Conservation (phyloP, 805 yeast genomes). For the Citeromyces nyonsensis region DNA sequence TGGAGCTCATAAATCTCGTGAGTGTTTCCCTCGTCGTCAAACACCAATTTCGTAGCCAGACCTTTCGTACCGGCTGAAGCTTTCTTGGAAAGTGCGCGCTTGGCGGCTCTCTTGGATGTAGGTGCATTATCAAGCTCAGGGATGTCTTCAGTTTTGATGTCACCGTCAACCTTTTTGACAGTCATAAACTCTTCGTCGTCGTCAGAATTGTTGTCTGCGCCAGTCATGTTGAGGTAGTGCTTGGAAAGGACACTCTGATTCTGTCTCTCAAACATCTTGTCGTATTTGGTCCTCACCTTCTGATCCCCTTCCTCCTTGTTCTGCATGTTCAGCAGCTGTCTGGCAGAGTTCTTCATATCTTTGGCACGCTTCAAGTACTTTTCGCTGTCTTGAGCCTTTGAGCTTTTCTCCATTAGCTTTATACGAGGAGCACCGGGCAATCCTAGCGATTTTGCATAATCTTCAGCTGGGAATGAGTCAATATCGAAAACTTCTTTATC, state of each 20-base stretch:
- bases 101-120: conserved; percentile 71
- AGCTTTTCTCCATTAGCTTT: conserved; percentile 37
- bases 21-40: conserved; percentile 90
- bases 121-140: conserved; percentile 44
- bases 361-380: conserved; percentile 29
- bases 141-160: conserved; percentile 42
- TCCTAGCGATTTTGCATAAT: conserved; percentile 77
- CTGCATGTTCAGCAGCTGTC: conserved; percentile 49
- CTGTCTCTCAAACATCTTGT: conserved; percentile 88
- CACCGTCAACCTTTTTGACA: conserved; percentile 69
- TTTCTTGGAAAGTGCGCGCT: conserved; percentile 80
- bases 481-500: conserved; percentile 79
- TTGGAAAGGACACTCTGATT: conserved; percentile 88
- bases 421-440: conserved; percentile 94
- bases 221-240: conserved; percentile 55
- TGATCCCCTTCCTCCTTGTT: conserved; percentile 18
- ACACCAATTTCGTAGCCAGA: conserved; percentile 62
- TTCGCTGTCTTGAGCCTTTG: conserved; percentile 21
- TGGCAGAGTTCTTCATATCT: conserved; percentile 68
- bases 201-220: conserved; percentile 26
- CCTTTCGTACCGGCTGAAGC: conserved; percentile 44
- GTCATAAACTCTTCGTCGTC: conserved; percentile 58
- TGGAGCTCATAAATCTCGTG: conserved; percentile 87
- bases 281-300: conserved; percentile 74
- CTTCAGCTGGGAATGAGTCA: conserved; percentile 65